Evolutionary conservation across 257 asterid genomes (phyloP), one percentile per base, ranked within the genome.

Genomic region (Jacaranda copaia): DNA sequence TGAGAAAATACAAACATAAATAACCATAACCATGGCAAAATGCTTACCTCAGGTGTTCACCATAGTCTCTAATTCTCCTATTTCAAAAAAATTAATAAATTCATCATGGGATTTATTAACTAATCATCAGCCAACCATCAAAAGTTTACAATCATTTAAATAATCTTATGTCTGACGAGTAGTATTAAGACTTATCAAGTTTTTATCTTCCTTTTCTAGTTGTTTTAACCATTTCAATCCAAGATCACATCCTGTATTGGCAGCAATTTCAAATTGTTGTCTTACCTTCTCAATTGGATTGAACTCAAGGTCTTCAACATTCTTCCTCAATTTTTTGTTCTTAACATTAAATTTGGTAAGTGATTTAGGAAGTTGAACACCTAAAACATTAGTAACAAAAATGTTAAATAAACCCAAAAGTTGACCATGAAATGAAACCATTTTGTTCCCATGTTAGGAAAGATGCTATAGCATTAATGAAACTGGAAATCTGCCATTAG

Each of bases 161-260:
- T 1, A 25, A 25, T 25, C 32, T 25, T 25, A 25, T 25, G 32
- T 25, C 1, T 25, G 32, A 25, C 2, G 40, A 16, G 1, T 10
- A 1, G 49, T 11, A 61, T 77, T 48, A 70, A 72, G 85, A 81
- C 74, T 62, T 70, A 81, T 55, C 73, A 83, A 35, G 12, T 46
- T 80, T 72, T 94, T 79, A 82, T 88, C 92, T 80, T 92, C 94
- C 69, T 91, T 89, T 77, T 91, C 96, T 0, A 93, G 88, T 72
- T 86, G 78, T 56, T 85, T 81, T 68, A 95, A 80, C 99, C 99
- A 95, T 81, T 84, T 91, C 80, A 95, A 83, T 74, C 99, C 98
- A 73, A 95, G 96, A 81, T 95, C 97, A 69, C 86, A 88, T 62
- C 99, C 98, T 35, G 91, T 91, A 69, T 77, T 84, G 5, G 98